Base-by-base conservation (phyloP, 345 rosid species). In the Hypericum androsaemum region DNA sequence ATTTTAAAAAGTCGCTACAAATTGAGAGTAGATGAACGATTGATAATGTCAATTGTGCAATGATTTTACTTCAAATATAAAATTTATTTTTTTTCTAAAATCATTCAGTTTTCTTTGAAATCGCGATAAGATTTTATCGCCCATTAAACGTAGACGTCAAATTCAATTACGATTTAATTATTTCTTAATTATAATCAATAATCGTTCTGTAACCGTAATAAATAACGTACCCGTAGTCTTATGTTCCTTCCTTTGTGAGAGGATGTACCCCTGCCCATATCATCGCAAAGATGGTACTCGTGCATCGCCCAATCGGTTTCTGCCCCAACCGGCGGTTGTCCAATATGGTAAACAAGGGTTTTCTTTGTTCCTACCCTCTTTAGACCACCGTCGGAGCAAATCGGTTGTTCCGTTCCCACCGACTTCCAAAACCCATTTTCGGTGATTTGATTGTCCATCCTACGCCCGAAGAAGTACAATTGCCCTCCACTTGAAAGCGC, bases 221-320 rank as follows among this genome's bases (percentile, higher is more conserved):
- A 47, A 2, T 40, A 22, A 47, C 6, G 12, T 8, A 49, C 8
- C 39, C 47, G 32, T 14, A 68, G 58, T 39, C 64, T 71, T 32
- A 35, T 22, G 48, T 41, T 61, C n/a, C 51, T 52, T 1, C 47
- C 61, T 38, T 38, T 58, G 37, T 55, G 61, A 35, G 17, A 44
- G 7, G 69, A 50, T 36, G 53, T 0, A 5, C 37, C 15, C 6
- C 8, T 17, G 5, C 28, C 54, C 0, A 37, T 50, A 39, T 12
- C 38, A n/a, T 15, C 37, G 36, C 48, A 53, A 41, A 71, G 74
- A 48, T 53, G 72, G 61, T 71, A 77, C 51, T 74, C 68, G 39
- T 68, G 68, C 82, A 71, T 71, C 49, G 71, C 35, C 82, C 82
- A 77, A 14, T 60, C 61, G 39, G 79, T 74, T 60, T 64, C 60